phyloP scores from a whole-genome alignment of 2,329 filamentous ascomycete genomes.

The Aureobasidium pullulans region DNA sequence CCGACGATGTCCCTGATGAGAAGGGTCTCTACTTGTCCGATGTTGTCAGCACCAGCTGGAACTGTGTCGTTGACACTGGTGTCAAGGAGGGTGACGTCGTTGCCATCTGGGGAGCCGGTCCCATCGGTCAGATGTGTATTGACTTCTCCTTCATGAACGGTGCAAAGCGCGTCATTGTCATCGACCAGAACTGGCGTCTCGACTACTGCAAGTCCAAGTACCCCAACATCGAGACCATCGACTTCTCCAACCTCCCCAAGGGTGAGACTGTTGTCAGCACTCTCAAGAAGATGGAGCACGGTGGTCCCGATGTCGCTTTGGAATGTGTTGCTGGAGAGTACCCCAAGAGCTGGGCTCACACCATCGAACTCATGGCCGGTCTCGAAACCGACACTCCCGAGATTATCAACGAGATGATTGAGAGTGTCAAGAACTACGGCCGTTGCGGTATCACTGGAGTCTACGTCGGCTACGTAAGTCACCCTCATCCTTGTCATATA shows the following conservation, averaged over 20 bases:
- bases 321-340: slow-evolving; percentile 62
- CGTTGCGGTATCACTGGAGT: slow-evolving; percentile 71
- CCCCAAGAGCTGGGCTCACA: slow-evolving; percentile 54
- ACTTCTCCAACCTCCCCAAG: slow-evolving; percentile 58
- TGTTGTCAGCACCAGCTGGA: slow-evolving; percentile 71
- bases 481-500: neutral
- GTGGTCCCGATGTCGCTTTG: slow-evolving; percentile 67
- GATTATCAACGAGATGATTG: slow-evolving; percentile 72
- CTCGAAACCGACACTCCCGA: slow-evolving; percentile 80
- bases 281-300: slow-evolving; percentile 65
- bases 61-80: slow-evolving; percentile 74
- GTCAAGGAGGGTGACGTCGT: slow-evolving; percentile 72
- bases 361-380: slow-evolving; percentile 54
- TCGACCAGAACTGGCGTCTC: slow-evolving; percentile 67
- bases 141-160: slow-evolving; percentile 62
- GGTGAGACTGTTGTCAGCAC: slow-evolving; percentile 56
- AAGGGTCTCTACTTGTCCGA: slow-evolving; percentile 77
- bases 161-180: slow-evolving; percentile 67
- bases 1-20: slow-evolving; percentile 74
- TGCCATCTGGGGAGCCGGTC: slow-evolving; percentile 80
- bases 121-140: slow-evolving; percentile 73
- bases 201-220: slow-evolving; percentile 60
- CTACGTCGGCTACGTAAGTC: slow-evolving; percentile 51
- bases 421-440: slow-evolving; percentile 63
- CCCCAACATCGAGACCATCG: slow-evolving; percentile 58